Base-by-base conservation (phyloP, 768 basidiomycete genomes). In the Rhizopogon salebrosus region DNA sequence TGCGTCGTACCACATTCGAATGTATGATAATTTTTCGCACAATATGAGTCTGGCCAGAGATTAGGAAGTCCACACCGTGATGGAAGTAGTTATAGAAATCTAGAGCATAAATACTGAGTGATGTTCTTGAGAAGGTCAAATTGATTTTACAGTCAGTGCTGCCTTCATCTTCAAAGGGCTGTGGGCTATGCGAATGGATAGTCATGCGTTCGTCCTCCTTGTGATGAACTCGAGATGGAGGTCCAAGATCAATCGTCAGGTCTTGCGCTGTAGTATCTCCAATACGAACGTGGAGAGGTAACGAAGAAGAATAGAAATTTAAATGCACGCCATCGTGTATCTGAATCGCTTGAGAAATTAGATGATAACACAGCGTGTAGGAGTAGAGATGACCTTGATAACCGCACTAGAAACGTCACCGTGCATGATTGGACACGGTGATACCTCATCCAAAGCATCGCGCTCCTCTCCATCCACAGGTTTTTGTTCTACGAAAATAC, bases 71-170 rank as follows among this genome's bases (percentile, higher is more conserved):
- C 18, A 97, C 70, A 1, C 93, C 93, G 61, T 92, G 84, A 59
- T 93, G 88, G 59, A 95, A 92, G 63, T 97, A 97, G 62, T 95
- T 95, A 69, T 89, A 92, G 65, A 93, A 92, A 67, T 92, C 90
- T 92, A 55, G 20, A 34, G 22, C 20, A 34, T 24, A 8, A 27
- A 20, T 34, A 8, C 49, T 51, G 54, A 57, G 41, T 9, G 39
- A 42, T 56, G n/a, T 55, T 26, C 34, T 37, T 41, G 41, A 13
- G 43, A 36, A 27, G 50, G 37, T 36, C 38, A 34, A 42, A n/a
- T 49, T n/a, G 56, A 51, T 73, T n/a, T 54, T 58, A 78, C 83
- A 80, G 56, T 80, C 75, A 59, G 75, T 71, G 38, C 80, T 79
- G 48, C 75, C 71, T 49, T 74, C 76, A 23, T 71, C 73, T n/a